Conservation (phyloP, 192 early-diverging fungal genomes). For the Backusella psychrophila region DNA sequence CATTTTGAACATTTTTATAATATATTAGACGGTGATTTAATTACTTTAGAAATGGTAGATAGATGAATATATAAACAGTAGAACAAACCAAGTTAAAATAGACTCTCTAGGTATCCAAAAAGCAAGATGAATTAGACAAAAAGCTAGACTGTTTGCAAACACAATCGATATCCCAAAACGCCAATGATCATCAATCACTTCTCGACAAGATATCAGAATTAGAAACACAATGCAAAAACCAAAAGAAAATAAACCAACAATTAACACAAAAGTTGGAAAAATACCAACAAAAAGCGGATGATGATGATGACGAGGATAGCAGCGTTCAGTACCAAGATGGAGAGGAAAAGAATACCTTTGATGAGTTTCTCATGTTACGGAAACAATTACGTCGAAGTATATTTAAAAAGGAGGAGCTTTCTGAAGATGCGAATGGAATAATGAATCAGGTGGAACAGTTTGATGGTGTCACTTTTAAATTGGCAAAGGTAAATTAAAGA, state of each 20-base stretch:
- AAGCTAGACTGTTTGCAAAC: background rate
- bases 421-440: slow-evolving; percentile 16
- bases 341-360: background rate
- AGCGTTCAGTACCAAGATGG: background rate
- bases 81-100: background rate
- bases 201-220: background rate
- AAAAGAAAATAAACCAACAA: background rate
- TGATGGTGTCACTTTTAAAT: slow-evolving; percentile 30
- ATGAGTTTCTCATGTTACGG: slow-evolving; percentile 19
- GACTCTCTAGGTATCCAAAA: background rate
- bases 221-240: background rate
- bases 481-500: slow-evolving; percentile 26
- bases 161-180: background rate
- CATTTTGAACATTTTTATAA: background rate
- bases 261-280: background rate
- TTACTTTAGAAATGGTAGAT: background rate
- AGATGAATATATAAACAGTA: background rate
- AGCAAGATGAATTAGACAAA: background rate
- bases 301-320: background rate
- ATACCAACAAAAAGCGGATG: background rate
- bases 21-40: background rate
- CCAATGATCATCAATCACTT: background rate
- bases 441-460: slow-evolving; percentile 34
- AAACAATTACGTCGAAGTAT: slow-evolving; percentile 28
- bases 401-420: slow-evolving; percentile 23